These are phyloP conservation scores for Boletus subluridellus DNA, from an alignment of 1,284 basidiomycete species.

Conservation along the genomic window DNA sequence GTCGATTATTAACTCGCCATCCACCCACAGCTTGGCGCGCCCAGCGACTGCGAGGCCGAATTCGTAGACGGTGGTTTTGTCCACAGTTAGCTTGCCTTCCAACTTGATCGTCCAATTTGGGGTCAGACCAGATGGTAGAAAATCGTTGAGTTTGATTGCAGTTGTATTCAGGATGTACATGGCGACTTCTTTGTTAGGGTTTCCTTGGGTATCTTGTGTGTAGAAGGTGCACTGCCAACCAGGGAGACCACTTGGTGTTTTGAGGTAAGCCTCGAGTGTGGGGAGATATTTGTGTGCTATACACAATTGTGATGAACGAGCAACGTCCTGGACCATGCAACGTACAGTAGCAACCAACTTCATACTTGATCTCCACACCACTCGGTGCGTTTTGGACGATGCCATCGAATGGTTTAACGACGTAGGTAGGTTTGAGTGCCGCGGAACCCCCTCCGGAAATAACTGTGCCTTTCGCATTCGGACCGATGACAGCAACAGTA, in stretches of 20 bases:
- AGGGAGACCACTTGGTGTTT: background rate
- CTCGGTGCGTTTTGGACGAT: background rate
- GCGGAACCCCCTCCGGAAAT: background rate
- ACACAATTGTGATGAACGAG: background rate
- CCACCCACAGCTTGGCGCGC: background rate
- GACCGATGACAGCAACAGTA: conserved; percentile 32
- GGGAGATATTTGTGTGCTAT: background rate
- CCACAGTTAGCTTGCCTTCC: background rate
- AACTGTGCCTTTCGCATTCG: background rate
- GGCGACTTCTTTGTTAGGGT: background rate
- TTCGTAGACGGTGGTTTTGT: background rate
- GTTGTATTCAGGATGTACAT: background rate
- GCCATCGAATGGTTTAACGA: background rate
- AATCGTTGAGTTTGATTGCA: background rate
- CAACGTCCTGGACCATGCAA: background rate
- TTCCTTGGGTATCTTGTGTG: conserved; percentile 41
- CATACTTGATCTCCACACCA: background rate
- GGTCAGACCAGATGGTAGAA: background rate
- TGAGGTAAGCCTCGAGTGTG: conserved; percentile 29
- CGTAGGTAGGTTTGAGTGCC: background rate
- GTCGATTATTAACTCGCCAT: background rate
- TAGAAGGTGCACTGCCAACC: conserved; percentile 2
- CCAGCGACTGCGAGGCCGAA: background rate
- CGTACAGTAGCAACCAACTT: background rate
- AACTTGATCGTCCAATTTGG: background rate